These are phyloP conservation scores for Albifimbria verrucaria DNA, from an alignment of 2,329 filamentous ascomycete species.

Conservation along the genomic window DNA sequence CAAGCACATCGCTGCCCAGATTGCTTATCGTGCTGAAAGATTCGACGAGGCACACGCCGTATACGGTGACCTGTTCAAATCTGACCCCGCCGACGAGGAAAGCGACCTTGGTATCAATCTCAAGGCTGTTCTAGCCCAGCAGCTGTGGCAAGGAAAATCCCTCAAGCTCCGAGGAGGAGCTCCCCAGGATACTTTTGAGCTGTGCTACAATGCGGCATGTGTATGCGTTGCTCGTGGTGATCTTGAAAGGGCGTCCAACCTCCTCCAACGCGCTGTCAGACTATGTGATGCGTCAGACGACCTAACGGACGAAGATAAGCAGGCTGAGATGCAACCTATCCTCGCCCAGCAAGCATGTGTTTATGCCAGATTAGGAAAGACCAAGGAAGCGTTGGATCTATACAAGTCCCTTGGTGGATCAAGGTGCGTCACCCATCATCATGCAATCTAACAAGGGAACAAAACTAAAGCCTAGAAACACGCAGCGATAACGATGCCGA, in stretches of 20 bases:
- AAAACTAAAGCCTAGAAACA: conserved; percentile 21
- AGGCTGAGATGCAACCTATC: conserved; percentile 71
- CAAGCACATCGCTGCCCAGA: conserved; percentile 59
- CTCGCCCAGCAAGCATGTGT: conserved; percentile 74
- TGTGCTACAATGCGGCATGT: conserved; percentile 78
- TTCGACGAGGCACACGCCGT: conserved; percentile 64
- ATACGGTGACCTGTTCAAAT: conserved; percentile 56
- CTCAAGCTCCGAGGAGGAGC: conserved; percentile 44
- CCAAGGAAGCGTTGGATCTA: conserved; percentile 61
- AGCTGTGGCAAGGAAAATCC: conserved; percentile 61
- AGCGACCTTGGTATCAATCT: conserved; percentile 75
- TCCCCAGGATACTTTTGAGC: conserved; percentile 74
- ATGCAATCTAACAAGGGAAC: not conserved
- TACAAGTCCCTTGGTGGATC: conserved; percentile 58
- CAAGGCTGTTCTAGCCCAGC: conserved; percentile 68
- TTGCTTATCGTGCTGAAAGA: conserved; percentile 71
- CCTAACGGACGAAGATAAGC: conserved; percentile 69
- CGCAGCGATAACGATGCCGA: conserved; percentile 63
- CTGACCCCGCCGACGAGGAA: conserved; percentile 56
- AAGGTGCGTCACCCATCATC: conserved; percentile 46
- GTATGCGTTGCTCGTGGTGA: conserved; percentile 67
- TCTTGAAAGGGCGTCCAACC: conserved; percentile 58
- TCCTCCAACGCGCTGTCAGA: conserved; percentile 67
- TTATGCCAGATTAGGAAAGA: conserved; percentile 61
- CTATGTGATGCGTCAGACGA: conserved; percentile 74